Evolutionary conservation across 2,329 filamentous ascomycete genomes (phyloP).

Genomic region (Fusarium verticillioides): DNA sequence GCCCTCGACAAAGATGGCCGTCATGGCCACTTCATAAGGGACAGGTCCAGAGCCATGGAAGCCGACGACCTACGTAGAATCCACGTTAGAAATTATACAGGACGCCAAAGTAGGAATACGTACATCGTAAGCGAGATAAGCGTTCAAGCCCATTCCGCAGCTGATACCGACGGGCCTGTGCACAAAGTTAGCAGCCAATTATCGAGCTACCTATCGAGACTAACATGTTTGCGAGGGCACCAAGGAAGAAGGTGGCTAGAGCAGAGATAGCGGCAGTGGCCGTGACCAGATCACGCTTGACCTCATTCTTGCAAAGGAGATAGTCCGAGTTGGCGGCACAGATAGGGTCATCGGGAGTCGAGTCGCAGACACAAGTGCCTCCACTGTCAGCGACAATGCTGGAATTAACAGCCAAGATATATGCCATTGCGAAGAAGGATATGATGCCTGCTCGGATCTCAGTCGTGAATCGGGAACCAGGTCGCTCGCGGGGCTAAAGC

Average conservation of each 20-base stretch:
- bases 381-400: neutral
- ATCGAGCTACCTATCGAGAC: neutral
- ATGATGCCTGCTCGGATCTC: neutral
- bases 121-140: neutral
- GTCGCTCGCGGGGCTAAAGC: neutral
- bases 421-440: neutral
- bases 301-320: neutral
- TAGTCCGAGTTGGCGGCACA: neutral
- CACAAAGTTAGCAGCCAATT: neutral
- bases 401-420: neutral
- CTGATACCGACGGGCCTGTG: neutral
- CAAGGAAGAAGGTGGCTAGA: neutral
- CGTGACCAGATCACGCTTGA: neutral
- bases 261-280: neutral
- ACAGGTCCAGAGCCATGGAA: neutral
- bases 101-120: neutral
- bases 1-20: neutral
- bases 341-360: neutral
- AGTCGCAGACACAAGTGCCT: neutral
- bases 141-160: neutral
- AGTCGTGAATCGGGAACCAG: neutral
- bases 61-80: neutral
- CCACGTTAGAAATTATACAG: neutral
- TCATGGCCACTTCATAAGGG: neutral
- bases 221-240: neutral